A percentile compares a stretch with the other conserved stretches of the same genome.
Evolutionary conservation across 805 yeast species (phyloP).

Genomic region (Tanozyma kutaoensis): DNA sequence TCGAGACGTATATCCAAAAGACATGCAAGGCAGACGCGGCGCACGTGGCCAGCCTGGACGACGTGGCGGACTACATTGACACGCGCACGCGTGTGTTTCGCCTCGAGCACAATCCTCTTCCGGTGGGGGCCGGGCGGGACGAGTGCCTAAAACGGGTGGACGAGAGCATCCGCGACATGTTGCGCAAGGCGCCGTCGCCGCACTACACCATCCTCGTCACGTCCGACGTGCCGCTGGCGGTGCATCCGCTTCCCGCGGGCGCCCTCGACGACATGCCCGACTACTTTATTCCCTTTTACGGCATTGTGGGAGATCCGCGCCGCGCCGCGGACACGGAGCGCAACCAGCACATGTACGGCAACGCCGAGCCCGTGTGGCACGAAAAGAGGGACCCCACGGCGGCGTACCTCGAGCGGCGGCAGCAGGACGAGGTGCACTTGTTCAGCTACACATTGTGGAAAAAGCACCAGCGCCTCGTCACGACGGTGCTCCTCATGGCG

Average conservation of each 20-base stretch:
- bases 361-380: slow-evolving; percentile 10
- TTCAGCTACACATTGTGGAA: slow-evolving; percentile 32
- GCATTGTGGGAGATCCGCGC: slow-evolving; percentile 37
- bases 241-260: slow-evolving; percentile 19
- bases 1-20: slow-evolving; percentile 27
- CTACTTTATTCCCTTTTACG: slow-evolving; percentile 36
- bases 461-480: slow-evolving; percentile 36
- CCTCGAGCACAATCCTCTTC: slow-evolving; percentile 41
- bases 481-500: slow-evolving; percentile 19
- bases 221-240: slow-evolving; percentile 7
- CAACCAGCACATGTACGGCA: slow-evolving; percentile 25
- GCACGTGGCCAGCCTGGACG: slow-evolving; percentile 24
- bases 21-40: slow-evolving; percentile 41
- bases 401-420: slow-evolving; percentile 15
- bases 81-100: slow-evolving; percentile 47
- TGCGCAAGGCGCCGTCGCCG: slow-evolving; percentile 69
- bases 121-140: slow-evolving; percentile 8
- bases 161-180: slow-evolving; percentile 35
- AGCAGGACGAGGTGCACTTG: slow-evolving; percentile 22
- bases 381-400: slow-evolving; percentile 13
- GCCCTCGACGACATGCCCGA: slow-evolving; percentile 17
- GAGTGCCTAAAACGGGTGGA: slow-evolving; percentile 26
- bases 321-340: slow-evolving; percentile 42
- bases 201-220: slow-evolving; percentile 49
- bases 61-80: slow-evolving; percentile 47